A percentile compares a stretch with the other conserved stretches of the same genome.
phyloP scores from a whole-genome alignment of 129 eudicot species.

The Logfia minima region DNA sequence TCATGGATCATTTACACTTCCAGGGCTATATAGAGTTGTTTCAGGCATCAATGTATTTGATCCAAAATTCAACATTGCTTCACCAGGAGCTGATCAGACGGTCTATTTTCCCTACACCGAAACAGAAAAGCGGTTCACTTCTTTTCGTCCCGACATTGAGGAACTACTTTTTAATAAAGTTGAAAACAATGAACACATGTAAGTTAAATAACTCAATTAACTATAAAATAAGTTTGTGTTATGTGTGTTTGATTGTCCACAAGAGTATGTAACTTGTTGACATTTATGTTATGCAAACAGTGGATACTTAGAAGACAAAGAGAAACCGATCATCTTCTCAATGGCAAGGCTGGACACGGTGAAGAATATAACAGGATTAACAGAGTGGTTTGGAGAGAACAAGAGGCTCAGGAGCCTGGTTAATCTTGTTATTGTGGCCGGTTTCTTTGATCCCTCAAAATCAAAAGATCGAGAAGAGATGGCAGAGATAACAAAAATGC shows the following conservation, averaged over 20 bases:
- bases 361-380: conserved; percentile 84
- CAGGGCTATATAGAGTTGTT: conserved; percentile 83
- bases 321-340: conserved; percentile 85
- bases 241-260: background rate
- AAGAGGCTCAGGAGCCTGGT: conserved; percentile 74
- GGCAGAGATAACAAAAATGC: conserved; percentile 90
- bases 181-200: conserved; percentile 86
- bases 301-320: conserved; percentile 77
- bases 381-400: conserved; percentile 91
- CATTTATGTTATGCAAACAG: conserved; percentile 36
- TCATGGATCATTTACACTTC: conserved; percentile 78
- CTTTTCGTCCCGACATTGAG: conserved; percentile 75
- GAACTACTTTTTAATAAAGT: conserved; percentile 67
- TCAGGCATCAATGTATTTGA: conserved; percentile 92
- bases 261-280: conserved; percentile 3
- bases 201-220: conserved; percentile 26
- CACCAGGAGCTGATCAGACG: conserved; percentile 98
- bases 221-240: background rate
- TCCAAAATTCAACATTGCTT: conserved; percentile 92
- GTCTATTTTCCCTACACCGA: conserved; percentile 87
- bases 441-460: conserved; percentile 80
- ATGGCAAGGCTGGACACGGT: conserved; percentile 97
- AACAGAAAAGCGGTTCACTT: conserved; percentile 63
- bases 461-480: conserved; percentile 97
- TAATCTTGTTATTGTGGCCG: conserved; percentile 88